These are phyloP conservation scores for Carex myosuroides DNA, from an alignment of 176 grass and related monocot species.

Conservation along the genomic window DNA sequence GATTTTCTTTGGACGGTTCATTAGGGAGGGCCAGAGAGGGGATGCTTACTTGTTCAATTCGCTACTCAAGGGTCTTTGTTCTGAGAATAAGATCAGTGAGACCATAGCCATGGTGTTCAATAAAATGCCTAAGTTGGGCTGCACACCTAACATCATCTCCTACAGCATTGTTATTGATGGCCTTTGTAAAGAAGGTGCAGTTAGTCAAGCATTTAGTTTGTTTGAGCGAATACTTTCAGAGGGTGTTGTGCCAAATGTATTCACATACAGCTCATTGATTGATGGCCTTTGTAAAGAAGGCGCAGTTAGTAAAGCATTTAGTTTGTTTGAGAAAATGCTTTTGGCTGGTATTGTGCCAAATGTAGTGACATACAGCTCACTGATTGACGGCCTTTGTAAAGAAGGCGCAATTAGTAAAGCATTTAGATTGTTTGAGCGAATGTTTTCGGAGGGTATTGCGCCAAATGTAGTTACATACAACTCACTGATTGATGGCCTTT, in stretches of 20 bases:
- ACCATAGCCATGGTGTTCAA: slow-evolving; percentile 6
- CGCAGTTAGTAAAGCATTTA: too few species aligned
- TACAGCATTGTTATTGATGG: slow-evolving; percentile 65
- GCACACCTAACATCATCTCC: slow-evolving; percentile 45
- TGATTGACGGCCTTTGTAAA: slow-evolving; percentile 12
- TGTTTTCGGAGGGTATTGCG: slow-evolving; percentile 37
- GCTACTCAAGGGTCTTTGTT: slow-evolving; percentile 17
- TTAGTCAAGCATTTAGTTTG: slow-evolving; percentile 25
- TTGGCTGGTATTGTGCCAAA: too few species aligned
- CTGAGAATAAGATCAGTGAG: background rate
- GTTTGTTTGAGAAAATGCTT: too few species aligned
- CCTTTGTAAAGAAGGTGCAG: slow-evolving; percentile 31
- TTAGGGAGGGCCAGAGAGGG: background rate
- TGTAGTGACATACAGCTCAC: too few species aligned
- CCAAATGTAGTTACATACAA: slow-evolving; percentile 22
- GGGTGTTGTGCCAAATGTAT: slow-evolving; percentile 44
- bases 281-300: background rate
- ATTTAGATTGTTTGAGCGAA: slow-evolving; percentile 24
- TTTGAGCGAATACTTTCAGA: slow-evolving; percentile 30
- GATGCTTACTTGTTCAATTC: background rate
- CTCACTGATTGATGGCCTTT: background rate
- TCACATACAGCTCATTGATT: background rate
- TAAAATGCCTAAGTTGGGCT: slow-evolving; percentile 9
- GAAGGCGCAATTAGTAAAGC: slow-evolving; percentile 27
- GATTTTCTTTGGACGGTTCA: background rate